Conservation (phyloP, 768 basidiomycete genomes). For the Lenzites betulinus region DNA sequence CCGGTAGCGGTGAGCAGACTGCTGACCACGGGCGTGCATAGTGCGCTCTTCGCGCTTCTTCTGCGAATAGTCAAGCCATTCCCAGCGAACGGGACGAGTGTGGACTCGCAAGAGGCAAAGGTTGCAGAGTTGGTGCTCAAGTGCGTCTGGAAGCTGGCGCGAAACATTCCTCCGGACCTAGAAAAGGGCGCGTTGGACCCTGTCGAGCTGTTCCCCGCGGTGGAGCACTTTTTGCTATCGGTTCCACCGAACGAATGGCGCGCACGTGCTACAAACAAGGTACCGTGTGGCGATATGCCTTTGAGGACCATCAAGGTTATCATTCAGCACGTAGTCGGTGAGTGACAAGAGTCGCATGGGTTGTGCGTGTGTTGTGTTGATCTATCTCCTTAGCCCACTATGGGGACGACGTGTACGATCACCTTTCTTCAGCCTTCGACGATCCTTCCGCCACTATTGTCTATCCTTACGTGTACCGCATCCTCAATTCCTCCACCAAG, state of each 20-base stretch:
- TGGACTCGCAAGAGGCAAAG: conserved; percentile 80
- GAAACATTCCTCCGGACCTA: conserved; percentile 92
- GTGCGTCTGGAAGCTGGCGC: conserved; percentile 97
- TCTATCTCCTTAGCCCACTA: conserved; percentile 59
- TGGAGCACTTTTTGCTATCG: conserved; percentile 92
- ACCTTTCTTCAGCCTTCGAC: conserved; percentile 88
- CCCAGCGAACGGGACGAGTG: conserved; percentile 66
- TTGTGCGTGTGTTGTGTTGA: neutral
- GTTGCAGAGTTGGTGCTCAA: conserved; percentile 93
- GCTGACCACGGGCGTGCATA: conserved; percentile 29
- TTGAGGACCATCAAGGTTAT: conserved; percentile 97
- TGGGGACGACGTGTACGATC: conserved; percentile 87
- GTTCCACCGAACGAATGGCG: conserved; percentile 97
- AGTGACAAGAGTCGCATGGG: conserved; percentile 36
- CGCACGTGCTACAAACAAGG: conserved; percentile 82
- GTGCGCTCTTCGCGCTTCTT: conserved; percentile 79
- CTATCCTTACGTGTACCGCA: conserved; percentile 92
- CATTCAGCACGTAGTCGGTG: conserved; percentile 94
- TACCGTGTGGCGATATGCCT: conserved; percentile 98
- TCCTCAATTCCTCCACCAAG: conserved; percentile 69
- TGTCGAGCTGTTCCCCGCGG: conserved; percentile 85
- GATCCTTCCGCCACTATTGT: conserved; percentile 98
- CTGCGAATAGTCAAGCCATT: conserved; percentile 85
- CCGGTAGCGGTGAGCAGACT: neutral
- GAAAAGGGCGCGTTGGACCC: conserved; percentile 79